Base-by-base conservation (phyloP, 1,284 basidiomycete genomes). In the Earliella scabrosa region DNA sequence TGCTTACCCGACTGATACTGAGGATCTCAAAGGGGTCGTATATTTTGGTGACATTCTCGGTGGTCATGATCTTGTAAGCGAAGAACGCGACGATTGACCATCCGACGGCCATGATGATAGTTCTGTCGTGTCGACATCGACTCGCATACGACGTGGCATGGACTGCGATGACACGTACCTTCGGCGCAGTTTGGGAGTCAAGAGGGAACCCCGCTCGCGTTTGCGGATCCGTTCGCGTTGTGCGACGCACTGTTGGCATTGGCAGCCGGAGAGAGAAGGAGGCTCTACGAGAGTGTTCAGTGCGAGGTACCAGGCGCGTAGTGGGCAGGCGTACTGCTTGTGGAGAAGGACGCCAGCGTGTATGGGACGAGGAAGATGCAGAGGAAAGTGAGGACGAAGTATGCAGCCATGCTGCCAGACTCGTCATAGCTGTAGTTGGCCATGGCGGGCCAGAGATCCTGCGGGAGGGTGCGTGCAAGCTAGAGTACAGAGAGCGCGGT, bases 1-100 rank as follows among this genome's bases (percentile, higher is more conserved):
- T 18, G 67, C 77, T 56, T 61, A 92, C 91, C n/a, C 78, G 72
- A 13, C 77, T 79, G 58, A 99, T 85, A 23, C 92, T 95, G 26
- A 99, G 82, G 66, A 99, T 97, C 67, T 95, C 88, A 66, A 97
- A 99, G 1, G 97, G 97, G 71, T 99, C 87, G 72, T 98, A 99
- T 4, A 95, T 74, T 60, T 86, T 88, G 73, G 77, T 86, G 41
- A 90, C 88, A 38, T 77, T 61, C 64, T 81, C 76, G 60, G 84
- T 75, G 61, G 79, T 80, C n/a, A 83, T 78, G 49, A 87, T 85
- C 68, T 83, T 82, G 72, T 88, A 88, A 8, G 77, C 82, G 47
- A 97, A 75, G 68, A 82, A 87, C 11, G 77, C 87, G 52, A 95
- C 86, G 3, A 86, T 60, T 3, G 79, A 75, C 95, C 95, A 98